Conservation (phyloP, 2,329 filamentous ascomycete species). For the Aspergillus intermedius region DNA sequence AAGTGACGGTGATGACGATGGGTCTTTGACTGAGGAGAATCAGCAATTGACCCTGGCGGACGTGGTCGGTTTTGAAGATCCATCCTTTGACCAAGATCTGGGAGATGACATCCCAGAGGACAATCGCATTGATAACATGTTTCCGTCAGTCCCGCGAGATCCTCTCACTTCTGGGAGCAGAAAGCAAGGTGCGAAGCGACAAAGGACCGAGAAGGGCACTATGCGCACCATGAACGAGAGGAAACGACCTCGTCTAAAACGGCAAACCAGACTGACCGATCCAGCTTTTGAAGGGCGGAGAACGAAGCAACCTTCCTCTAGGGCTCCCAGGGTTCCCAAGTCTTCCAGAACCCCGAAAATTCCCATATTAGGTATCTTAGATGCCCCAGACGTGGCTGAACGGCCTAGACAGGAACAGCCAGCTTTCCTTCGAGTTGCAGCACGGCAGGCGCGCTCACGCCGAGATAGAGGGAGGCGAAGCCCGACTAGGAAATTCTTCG, state of each 20-base stretch:
- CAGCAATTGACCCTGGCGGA: conserved; percentile 9
- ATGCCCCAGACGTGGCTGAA: conserved; percentile 36
- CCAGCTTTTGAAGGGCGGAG: conserved; percentile 17
- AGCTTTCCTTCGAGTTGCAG: conserved; percentile 51
- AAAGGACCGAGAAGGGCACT: conserved; percentile 1
- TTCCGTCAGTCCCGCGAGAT: conserved; percentile 23
- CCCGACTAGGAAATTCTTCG: conserved; percentile 47
- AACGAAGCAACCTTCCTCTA: conserved; percentile 16
- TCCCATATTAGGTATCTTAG: conserved; percentile 44
- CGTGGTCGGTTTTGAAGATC: conserved; percentile 15
- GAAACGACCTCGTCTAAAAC: conserved; percentile 21
- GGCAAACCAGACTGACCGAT: conserved; percentile 34
- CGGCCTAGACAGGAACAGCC: conserved; percentile 33
- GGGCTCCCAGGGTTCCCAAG: conserved; percentile 9
- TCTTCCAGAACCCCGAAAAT: conserved; percentile 14
- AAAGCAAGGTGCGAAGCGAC: conserved; percentile 17
- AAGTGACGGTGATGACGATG: conserved; percentile 9
- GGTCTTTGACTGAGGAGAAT: conserved; percentile 4
- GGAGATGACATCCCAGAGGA: conserved; percentile 35
- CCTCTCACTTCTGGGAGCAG: conserved; percentile 6
- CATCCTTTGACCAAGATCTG: conserved; percentile 16
- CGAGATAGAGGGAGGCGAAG: conserved; percentile 46
- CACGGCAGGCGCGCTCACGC: conserved; percentile 45
- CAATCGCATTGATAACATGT: conserved; percentile 38
- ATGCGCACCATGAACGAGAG: conserved; percentile 4